phyloP scores from a whole-genome alignment of 139 green algal genomes.

The Microglena sp. region DNA sequence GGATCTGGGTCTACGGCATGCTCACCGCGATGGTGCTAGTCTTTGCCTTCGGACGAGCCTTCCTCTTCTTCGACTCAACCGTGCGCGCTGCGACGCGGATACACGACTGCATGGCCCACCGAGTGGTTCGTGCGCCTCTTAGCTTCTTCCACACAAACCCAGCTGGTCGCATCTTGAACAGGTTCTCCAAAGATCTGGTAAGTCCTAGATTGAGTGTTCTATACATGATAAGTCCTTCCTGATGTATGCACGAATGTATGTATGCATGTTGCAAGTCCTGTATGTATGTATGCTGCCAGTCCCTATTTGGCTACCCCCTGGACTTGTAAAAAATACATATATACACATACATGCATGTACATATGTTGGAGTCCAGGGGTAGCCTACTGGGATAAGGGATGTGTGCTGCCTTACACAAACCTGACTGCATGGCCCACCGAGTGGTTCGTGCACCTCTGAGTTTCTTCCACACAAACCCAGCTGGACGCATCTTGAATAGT shows the following conservation, averaged over 20 bases:
- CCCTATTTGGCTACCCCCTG: too few species aligned
- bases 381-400: too few species aligned
- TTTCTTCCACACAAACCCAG: constrained; percentile 93
- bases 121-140: constrained; percentile 70
- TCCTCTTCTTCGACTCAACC: constrained; percentile 51
- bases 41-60: constrained; percentile 31
- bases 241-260: too few species aligned
- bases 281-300: neutral
- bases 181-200: too few species aligned
- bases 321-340: too few species aligned
- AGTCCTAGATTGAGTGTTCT: too few species aligned
- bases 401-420: constrained; percentile 32
- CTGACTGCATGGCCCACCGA: constrained; percentile 38
- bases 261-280: too few species aligned
- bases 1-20: constrained; percentile 46
- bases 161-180: constrained; percentile 82
- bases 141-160: constrained; percentile 93
- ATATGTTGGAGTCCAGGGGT: too few species aligned
- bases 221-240: too few species aligned
- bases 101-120: constrained; percentile 42
- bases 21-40: constrained; percentile 38
- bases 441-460: constrained; percentile 72
- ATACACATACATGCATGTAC: too few species aligned
- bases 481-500: constrained; percentile 83
- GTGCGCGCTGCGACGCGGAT: constrained; percentile 37